Base-by-base conservation (phyloP, 1,284 basidiomycete genomes). In the Apiotrichum laibachii region DNA sequence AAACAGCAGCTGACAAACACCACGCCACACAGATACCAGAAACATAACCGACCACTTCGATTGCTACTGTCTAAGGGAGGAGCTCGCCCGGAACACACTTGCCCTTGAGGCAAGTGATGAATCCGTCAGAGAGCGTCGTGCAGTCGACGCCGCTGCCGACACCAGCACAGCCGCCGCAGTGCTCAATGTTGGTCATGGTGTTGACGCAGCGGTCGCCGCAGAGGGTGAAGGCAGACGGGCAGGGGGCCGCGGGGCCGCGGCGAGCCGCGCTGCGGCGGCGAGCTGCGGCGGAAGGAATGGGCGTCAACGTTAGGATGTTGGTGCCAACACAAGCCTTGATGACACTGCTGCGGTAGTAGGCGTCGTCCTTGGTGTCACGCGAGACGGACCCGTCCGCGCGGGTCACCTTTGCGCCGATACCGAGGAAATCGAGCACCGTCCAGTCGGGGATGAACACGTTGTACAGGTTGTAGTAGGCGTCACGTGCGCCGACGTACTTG, bases 131-230 rank as follows among this genome's bases (percentile, higher is more conserved):
- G 39, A 64, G 42, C 13, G 54, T 40, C 16, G 60, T 64, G 46
- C 63, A 64, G 53, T 64, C 63, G 19, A 64, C 46, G 13, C 60
- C 60, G 10, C 50, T 31, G 26, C 26, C 60, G 15, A 13, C 35
- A 7, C 57, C 60, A 1, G 56, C 47, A 43, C 63, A 64, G 2
- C 60, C 63, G 2, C 63, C 63, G 34, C 60, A 64, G 52, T 58
- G 55, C 45, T 64, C 63, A 26, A 64, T 34, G 34, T 55, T 46
- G 0, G 31, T 45, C 10, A 40, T 19, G 12, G 55, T 49, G 43
- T 64, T 35, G 5, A 59, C 34, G 40, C 60, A 64, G 6, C 51
- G 34, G 31, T 22, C 34, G 15, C 21, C 45, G 45, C 60, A 64
- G 9, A 35, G 4, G 10, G 34, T 18, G 35, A 46, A 52, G 34